A percentile compares a stretch with the other conserved stretches of the same genome.
Conservation (phyloP, 2,329 filamentous ascomycete species). For the Botrytis tulipae region DNA sequence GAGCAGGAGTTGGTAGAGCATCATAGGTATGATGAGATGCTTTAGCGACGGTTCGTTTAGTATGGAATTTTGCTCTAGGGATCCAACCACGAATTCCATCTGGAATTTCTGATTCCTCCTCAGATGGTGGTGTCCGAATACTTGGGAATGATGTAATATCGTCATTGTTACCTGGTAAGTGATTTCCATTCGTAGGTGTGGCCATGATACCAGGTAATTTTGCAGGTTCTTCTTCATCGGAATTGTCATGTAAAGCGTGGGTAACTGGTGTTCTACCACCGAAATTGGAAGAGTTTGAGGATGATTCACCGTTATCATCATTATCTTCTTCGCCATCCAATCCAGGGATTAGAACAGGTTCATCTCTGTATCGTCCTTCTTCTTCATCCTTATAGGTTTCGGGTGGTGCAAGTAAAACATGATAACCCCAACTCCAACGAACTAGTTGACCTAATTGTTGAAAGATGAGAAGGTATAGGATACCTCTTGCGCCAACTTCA, state of each 20-base stretch:
- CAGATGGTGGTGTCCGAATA: conserved; percentile 42
- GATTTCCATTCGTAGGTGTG: conserved; percentile 32
- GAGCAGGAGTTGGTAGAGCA: conserved; percentile 51
- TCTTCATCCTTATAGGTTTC: conserved; percentile 63
- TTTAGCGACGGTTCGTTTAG: conserved; percentile 31
- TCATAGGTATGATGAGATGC: conserved; percentile 41
- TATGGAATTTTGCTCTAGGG: conserved; percentile 40
- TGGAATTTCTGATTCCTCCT: conserved; percentile 38
- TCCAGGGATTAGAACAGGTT: conserved; percentile 49
- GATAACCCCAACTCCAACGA: conserved; percentile 97
- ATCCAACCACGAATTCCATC: conserved; percentile 45
- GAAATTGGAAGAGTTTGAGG: conserved; percentile 36
- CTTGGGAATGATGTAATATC: conserved; percentile 64
- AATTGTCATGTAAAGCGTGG: conserved; percentile 36
- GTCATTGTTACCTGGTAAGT: conserved; percentile 21
- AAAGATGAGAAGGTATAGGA: conserved; percentile 94
- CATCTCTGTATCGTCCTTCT: conserved; percentile 57
- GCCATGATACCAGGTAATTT: conserved; percentile 31
- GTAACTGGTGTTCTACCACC: conserved; percentile 39
- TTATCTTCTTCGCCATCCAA: conserved; percentile 40
- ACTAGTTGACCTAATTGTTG: conserved; percentile 95
- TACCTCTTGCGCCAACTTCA: conserved; percentile 89
- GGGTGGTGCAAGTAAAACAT: conserved; percentile 85
- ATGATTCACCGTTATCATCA: conserved; percentile 26
- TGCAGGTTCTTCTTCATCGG: conserved; percentile 45